These are phyloP conservation scores for Fusarium tupiense DNA, from an alignment of 2,329 filamentous ascomycete species.

Conservation along the genomic window DNA sequence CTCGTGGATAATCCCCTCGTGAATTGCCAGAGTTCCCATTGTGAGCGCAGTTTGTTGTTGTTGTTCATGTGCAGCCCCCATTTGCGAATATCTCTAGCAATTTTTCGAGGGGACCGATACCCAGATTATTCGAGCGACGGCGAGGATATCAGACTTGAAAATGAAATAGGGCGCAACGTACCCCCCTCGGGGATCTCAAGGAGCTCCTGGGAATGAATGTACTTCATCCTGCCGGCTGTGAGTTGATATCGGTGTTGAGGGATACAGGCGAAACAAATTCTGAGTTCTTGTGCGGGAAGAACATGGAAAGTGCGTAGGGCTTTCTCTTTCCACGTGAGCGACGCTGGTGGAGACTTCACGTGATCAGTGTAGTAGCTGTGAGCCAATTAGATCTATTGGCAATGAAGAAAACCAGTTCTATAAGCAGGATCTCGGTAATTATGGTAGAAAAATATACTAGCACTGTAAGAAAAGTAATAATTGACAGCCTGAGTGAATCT, in stretches of 20 bases:
- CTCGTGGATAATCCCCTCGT: constrained; percentile 1
- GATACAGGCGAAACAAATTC: constrained; percentile 15
- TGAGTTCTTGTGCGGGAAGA: constrained; percentile 49
- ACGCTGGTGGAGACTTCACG: constrained; percentile 31
- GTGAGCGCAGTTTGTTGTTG: constrained; percentile 22
- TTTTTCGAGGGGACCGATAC: constrained; percentile 13
- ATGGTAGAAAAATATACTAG: neutral
- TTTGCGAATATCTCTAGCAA: constrained; percentile 26
- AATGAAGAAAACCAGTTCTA: neutral
- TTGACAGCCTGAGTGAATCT: neutral
- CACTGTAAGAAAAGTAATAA: neutral
- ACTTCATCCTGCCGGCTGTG: constrained; percentile 89
- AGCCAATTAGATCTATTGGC: constrained; percentile 13
- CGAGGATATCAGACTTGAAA: constrained; percentile 4
- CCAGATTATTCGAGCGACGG: constrained; percentile 11
- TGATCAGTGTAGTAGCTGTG: constrained; percentile 4
- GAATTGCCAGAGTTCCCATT: constrained; percentile 1
- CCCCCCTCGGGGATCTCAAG: constrained; percentile 96
- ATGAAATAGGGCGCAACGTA: constrained; percentile 64
- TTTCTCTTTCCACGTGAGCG: constrained; percentile 50
- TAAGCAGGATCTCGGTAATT: neutral
- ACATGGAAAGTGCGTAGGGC: constrained; percentile 49
- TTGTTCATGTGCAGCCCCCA: constrained; percentile 23
- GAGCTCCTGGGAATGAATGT: constrained; percentile 98
- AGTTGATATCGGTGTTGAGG: constrained; percentile 57